A percentile compares a stretch with the other conserved stretches of the same genome.
Conservation (phyloP, 371 early-diverging fungal species). For the Choanephora cucurbitarum region DNA sequence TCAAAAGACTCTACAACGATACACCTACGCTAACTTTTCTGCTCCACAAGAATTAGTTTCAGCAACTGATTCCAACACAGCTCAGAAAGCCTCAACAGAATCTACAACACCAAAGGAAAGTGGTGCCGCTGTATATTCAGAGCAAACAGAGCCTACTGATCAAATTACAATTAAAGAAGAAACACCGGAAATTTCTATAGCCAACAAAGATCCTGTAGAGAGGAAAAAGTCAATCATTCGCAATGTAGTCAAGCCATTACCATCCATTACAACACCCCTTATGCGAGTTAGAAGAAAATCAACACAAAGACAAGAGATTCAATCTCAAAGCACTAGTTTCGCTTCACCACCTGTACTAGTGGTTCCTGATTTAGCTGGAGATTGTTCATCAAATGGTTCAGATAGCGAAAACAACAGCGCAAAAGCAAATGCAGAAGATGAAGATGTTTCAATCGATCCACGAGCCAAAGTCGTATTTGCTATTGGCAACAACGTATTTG, state of each 20-base stretch:
- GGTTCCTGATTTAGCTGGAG: slow-evolving; percentile 5
- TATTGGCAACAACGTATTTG: slow-evolving; percentile 57
- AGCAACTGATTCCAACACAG: neutral
- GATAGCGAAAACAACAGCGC: slow-evolving; percentile 5
- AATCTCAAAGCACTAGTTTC: neutral
- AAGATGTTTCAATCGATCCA: slow-evolving; percentile 42
- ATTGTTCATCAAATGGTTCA: neutral
- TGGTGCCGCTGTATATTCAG: no score
- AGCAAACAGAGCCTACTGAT: no score
- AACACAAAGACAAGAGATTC: neutral
- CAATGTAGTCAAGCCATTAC: slow-evolving; percentile 19
- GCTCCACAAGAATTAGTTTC: slow-evolving; percentile 17
- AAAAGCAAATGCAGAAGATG: slow-evolving; percentile 12
- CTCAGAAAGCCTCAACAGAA: neutral
- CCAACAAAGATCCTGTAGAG: slow-evolving; percentile 1
- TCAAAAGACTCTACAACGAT: slow-evolving; percentile 42
- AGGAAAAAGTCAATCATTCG: slow-evolving; percentile 15
- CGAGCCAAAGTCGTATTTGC: slow-evolving; percentile 55
- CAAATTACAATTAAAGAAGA: neutral
- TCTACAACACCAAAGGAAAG: neutral
- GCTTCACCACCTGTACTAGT: slow-evolving; percentile 4
- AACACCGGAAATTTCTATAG: slow-evolving; percentile 5
- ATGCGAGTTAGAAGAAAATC: neutral
- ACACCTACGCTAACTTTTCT: slow-evolving; percentile 34
- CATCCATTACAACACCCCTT: slow-evolving; percentile 15